A percentile compares a stretch with the other conserved stretches of the same genome.
Evolutionary conservation across 306 rosid species (phyloP).

Genomic region (Corylus americana): DNA sequence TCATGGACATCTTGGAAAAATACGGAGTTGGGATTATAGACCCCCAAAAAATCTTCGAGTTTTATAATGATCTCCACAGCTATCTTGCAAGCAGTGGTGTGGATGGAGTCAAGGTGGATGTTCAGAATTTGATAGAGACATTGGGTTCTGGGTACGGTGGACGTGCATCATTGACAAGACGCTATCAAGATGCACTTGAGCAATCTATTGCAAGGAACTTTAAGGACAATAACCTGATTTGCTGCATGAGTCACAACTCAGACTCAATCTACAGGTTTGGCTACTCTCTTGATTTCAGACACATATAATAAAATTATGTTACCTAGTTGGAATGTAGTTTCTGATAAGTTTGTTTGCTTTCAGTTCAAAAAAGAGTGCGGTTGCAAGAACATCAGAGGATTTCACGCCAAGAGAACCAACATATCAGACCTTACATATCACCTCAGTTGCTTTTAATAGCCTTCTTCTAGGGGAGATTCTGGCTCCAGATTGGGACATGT

Average conservation of each 20-base stretch:
- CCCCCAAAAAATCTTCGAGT: constrained; percentile 47
- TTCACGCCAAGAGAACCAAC: constrained; percentile 79
- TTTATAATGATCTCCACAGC: constrained; percentile 63
- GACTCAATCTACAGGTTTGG: constrained; percentile 69
- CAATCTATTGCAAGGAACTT: constrained; percentile 58
- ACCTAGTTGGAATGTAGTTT: constrained; percentile 5
- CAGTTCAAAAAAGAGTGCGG: constrained; percentile 68
- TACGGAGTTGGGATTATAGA: constrained; percentile 66
- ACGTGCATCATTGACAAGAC: constrained; percentile 49
- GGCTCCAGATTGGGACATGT: constrained; percentile 86
- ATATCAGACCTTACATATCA: constrained; percentile 69
- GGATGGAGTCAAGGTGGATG: constrained; percentile 81
- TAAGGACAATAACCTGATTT: constrained; percentile 49
- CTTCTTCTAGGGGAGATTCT: constrained; percentile 73
- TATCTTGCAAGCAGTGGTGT: constrained; percentile 64
- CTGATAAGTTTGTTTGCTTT: constrained; percentile 13
- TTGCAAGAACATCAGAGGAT: constrained; percentile 76
- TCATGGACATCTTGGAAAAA: constrained; percentile 62
- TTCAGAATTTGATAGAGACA: constrained; percentile 65
- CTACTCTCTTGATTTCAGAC: neutral
- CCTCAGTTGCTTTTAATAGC: constrained; percentile 70
- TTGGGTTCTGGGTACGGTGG: constrained; percentile 69
- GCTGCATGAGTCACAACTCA: constrained; percentile 66
- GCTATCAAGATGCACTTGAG: constrained; percentile 66
- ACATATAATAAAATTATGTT: neutral